These are phyloP conservation scores for Aspergillus thermomutatus DNA, from an alignment of 2,329 filamentous ascomycete genomes.

Conservation along the genomic window DNA sequence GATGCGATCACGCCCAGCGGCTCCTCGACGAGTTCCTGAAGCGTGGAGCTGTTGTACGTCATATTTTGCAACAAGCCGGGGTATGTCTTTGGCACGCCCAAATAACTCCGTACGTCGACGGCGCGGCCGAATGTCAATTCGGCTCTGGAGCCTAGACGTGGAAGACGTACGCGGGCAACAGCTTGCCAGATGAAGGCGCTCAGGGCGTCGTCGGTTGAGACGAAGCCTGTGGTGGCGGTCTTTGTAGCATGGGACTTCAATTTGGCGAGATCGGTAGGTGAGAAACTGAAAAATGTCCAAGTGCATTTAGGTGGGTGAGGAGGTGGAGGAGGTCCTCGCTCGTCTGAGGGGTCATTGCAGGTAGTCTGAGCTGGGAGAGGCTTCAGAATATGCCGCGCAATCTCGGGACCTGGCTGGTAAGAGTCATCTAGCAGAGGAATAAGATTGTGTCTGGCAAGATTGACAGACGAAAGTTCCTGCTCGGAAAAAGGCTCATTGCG, in stretches of 20 bases:
- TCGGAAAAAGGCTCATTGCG: slow-evolving; percentile 42
- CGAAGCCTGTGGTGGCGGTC: slow-evolving; percentile 23
- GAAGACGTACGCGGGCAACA: slow-evolving; percentile 40
- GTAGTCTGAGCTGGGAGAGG: slow-evolving; percentile 20
- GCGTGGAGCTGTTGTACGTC: slow-evolving; percentile 36
- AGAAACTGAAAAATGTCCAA: slow-evolving; percentile 49
- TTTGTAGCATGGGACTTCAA: slow-evolving; percentile 41
- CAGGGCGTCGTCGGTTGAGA: slow-evolving; percentile 55
- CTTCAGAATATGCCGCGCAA: neutral
- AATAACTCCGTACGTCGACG: slow-evolving; percentile 45
- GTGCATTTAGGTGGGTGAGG: slow-evolving; percentile 31
- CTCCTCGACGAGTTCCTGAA: slow-evolving; percentile 27
- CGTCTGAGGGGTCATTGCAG: neutral
- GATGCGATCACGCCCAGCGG: slow-evolving; percentile 38
- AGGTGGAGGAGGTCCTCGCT: slow-evolving; percentile 21
- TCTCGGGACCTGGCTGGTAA: slow-evolving; percentile 1
- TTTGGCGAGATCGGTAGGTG: slow-evolving; percentile 29
- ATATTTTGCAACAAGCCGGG: slow-evolving; percentile 50
- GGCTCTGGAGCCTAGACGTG: slow-evolving; percentile 26
- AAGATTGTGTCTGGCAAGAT: slow-evolving; percentile 36
- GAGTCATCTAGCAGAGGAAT: slow-evolving; percentile 41
- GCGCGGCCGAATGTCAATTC: slow-evolving; percentile 45
- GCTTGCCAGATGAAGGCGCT: slow-evolving; percentile 52
- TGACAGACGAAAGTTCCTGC: slow-evolving; percentile 45
- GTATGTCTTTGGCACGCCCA: slow-evolving; percentile 45